phyloP scores from a whole-genome alignment of 257 asterid genomes.

The Haberlea rhodopensis region DNA sequence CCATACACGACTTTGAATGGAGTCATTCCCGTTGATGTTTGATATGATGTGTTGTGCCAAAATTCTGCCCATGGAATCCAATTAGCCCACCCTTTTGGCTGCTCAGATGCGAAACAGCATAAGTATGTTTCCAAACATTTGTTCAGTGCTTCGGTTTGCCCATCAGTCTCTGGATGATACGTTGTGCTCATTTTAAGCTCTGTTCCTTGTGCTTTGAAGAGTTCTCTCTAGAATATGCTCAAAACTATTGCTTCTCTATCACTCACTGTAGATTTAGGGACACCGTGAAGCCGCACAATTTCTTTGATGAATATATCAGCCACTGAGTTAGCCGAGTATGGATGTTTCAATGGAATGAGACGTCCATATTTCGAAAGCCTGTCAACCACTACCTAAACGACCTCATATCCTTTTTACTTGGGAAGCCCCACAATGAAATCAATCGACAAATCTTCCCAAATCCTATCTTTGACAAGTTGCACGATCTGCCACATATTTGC shows the following conservation, averaged over 20 bases:
- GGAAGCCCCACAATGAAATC: conserved; percentile 3
- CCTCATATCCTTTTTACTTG: not conserved
- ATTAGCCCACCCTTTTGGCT: too few relatives aligned
- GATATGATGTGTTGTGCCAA: not conserved
- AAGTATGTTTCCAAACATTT: not conserved
- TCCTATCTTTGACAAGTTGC: too few relatives aligned
- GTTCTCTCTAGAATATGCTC: not conserved
- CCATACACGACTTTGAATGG: too few relatives aligned
- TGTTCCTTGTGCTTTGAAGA: not conserved
- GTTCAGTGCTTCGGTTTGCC: not conserved
- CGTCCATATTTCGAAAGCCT: too few relatives aligned
- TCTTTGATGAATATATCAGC: not conserved
- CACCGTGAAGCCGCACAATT: not conserved
- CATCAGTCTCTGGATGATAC: not conserved
- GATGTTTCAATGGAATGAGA: too few relatives aligned
- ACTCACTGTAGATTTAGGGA: not conserved
- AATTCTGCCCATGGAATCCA: conserved; percentile 1
- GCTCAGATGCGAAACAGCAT: not conserved
- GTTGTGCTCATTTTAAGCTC: not conserved
- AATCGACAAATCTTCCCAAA: not conserved
- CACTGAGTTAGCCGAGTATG: not conserved
- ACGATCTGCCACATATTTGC: too few relatives aligned
- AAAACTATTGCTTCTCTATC: not conserved
- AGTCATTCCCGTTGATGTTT: too few relatives aligned
- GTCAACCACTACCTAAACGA: not conserved